Conservation (phyloP, 2,329 filamentous ascomycete species). For the Colletotrichum coccodes region DNA sequence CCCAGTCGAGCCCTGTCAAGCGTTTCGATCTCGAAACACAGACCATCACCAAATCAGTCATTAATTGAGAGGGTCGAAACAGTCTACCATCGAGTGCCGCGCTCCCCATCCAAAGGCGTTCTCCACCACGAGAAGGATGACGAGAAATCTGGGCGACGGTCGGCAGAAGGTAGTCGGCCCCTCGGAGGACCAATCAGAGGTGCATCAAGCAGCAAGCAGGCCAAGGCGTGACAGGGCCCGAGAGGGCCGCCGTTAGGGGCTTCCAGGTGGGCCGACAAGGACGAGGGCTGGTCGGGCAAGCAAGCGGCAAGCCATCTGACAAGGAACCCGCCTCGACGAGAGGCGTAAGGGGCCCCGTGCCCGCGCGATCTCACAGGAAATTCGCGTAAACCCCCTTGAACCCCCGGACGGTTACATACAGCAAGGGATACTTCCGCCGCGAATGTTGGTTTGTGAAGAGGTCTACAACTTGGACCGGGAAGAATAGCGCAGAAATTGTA, state of each 20-base stretch:
- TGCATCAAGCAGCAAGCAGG: slow-evolving; percentile 18
- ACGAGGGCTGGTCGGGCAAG: slow-evolving; percentile 20
- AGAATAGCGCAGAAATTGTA: slow-evolving; percentile 23
- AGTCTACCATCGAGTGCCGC: slow-evolving; percentile 26
- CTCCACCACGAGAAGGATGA: slow-evolving; percentile 24
- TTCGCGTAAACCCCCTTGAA: slow-evolving; percentile 31
- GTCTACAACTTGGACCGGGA: slow-evolving; percentile 24
- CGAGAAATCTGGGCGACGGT: slow-evolving; percentile 28
- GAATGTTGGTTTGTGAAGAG: slow-evolving; percentile 30
- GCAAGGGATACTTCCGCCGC: slow-evolving; percentile 29
- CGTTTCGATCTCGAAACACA: slow-evolving; percentile 33
- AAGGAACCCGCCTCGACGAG: slow-evolving; percentile 25
- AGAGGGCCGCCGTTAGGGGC: slow-evolving; percentile 15
- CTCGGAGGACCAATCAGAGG: slow-evolving; percentile 18
- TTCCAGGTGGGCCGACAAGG: slow-evolving; percentile 28
- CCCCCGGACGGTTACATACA: slow-evolving; percentile 32
- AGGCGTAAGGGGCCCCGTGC: slow-evolving; percentile 22
- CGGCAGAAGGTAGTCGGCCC: slow-evolving; percentile 22
- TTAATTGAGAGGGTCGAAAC: slow-evolving; percentile 25
- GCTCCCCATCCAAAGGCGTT: slow-evolving; percentile 4
- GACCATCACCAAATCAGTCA: slow-evolving; percentile 28
- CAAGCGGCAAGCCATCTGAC: slow-evolving; percentile 31
- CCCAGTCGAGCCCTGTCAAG: slow-evolving; percentile 27
- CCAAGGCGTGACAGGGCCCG: slow-evolving; percentile 24
- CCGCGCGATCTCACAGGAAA: slow-evolving; percentile 33